Base-by-base conservation (phyloP, 805 yeast genomes). In the Cyberlindnera sargentensis region DNA sequence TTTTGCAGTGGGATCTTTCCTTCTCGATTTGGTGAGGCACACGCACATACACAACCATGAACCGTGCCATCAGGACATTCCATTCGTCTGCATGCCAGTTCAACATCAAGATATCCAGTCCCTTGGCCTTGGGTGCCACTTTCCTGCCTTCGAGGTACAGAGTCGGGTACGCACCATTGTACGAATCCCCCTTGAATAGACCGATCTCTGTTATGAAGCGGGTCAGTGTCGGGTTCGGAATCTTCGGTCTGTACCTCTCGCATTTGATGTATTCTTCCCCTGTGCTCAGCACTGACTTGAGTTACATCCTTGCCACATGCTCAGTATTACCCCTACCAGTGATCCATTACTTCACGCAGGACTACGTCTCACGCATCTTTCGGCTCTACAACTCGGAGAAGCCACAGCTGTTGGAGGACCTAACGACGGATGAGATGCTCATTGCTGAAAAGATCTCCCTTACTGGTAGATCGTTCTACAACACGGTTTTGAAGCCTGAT, bases 361-460 rank as follows among this genome's bases (percentile, higher is more conserved):
- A 85, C 42, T 83, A 82, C 51, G 95, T 87, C 29, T 68, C 85
- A 3, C 67, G 87, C 48, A 76, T 87, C 11, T 84, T 76, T 64
- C 64, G 95, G 37, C 66, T 86, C 24, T 86, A 85, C 57, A 79
- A 80, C 52, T 71, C 73, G 34, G 71, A 74, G 4, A 25, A 39
- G 55, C 77, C 81, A 0, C 90, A 85, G 57, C 80, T 84, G 1
- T 65, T 78, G 43, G 85, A 80, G 39, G 75, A 73, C 54, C 66
- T 87, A 52, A 65, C 73, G 11, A 55, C 63, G 5, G 78, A 86
- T 58, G 95, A 86, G 58, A 70, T 74, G 23, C 62, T 86, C 41
- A 68, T 86, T 7, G 63, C 84, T 37, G 90, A 86, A 58, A 82
- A 82, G 57, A 68, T 86, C 45, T 73, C 78, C 23, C 61, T 76